Percentiles rank a stretch among this genome's conserved stretches.
Conservation (phyloP, 768 basidiomycete species). For the Macrolepiota dolichaula region DNA sequence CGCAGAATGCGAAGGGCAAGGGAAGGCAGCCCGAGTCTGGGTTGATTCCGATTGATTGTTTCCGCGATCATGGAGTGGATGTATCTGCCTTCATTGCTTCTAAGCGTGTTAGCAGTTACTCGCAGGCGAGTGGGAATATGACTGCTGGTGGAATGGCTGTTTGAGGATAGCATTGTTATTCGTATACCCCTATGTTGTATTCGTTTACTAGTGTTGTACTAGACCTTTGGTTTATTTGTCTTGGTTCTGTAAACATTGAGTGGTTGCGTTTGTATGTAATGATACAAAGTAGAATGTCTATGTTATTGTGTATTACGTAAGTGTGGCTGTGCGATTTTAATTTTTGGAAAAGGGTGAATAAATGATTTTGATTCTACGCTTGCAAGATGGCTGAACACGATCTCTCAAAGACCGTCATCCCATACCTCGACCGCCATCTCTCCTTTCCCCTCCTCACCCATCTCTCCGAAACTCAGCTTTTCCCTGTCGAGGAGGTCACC, state of each 20-base stretch:
- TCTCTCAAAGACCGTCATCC: slow-evolving; percentile 85
- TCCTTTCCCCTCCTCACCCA: slow-evolving; percentile 91
- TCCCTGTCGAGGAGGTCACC: slow-evolving; percentile 75
- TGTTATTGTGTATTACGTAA: neutral
- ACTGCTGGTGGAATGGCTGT: neutral
- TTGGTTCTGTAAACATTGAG: neutral
- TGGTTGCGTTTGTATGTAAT: neutral
- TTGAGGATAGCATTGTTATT: neutral
- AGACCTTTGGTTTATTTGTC: neutral
- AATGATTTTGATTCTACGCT: neutral
- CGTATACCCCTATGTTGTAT: neutral
- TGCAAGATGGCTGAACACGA: slow-evolving; percentile 80
- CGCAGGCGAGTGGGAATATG: neutral
- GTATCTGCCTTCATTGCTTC: slow-evolving; percentile 2
- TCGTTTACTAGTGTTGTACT: neutral
- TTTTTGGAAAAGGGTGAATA: neutral
- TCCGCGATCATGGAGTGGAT: slow-evolving; percentile 30
- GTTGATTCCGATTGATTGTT: slow-evolving; percentile 69
- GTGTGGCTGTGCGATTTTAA: slow-evolving; percentile 3
- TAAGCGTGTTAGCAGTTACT: slow-evolving; percentile 13
- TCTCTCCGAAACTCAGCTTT: slow-evolving; percentile 71
- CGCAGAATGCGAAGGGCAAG: slow-evolving; percentile 22
- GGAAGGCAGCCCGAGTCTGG: slow-evolving; percentile 32
- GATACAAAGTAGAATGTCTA: too few relatives aligned
- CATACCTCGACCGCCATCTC: slow-evolving; percentile 93